Evolutionary conservation across 2,329 filamentous ascomycete genomes (phyloP), one percentile per base, ranked within the genome.

Genomic region (Monascus ruber): DNA sequence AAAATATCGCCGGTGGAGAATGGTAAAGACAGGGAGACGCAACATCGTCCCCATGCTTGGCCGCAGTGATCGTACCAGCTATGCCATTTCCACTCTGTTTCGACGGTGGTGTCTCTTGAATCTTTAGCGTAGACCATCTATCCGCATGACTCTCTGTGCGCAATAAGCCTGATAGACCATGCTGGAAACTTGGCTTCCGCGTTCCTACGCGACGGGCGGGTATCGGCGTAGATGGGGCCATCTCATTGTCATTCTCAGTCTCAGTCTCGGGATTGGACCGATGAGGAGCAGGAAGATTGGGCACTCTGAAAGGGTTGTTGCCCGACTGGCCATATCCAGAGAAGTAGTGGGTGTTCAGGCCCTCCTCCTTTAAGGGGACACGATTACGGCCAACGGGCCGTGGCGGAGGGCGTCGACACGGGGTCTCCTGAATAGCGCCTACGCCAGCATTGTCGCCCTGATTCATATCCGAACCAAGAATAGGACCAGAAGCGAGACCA

Each of bases 391-490:
- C 48, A 41, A 5, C 46, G 42, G 1, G 41, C 47, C 35, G 51
- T 58, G 2, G 53, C 17, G 17, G 44, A 7, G 55, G 42, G 4
- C 58, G 59, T 5, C 60, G 57, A 2, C 62, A 58, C 1, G 65
- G 65, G 1, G 65, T 68, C 42, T 66, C 64, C 35, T 65, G 56
- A 25, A 62, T 47, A 6, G 49, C 43, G 6, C 48, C 49, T 17
- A 42, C 17, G 17, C 17, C 17, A 17, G 17, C 17, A 17, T 17
- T 43, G 29, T 48, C 45, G 33, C 40, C 34, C 11, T 33, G 41
- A 5, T 36, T 31, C 31, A 39, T 33, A 5, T 35, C 31, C 35
- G 34, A 51, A 48, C 4, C 31, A 5, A 6, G 31, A 6, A n/a
- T 17, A 33, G 36, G 45, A 34, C 46, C 42, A 26, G 38, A 47